Percentiles rank a stretch among this genome's conserved stretches.
Evolutionary conservation across 305 asterid genomes (phyloP).

Genomic region (Caryopteris hybrid): DNA sequence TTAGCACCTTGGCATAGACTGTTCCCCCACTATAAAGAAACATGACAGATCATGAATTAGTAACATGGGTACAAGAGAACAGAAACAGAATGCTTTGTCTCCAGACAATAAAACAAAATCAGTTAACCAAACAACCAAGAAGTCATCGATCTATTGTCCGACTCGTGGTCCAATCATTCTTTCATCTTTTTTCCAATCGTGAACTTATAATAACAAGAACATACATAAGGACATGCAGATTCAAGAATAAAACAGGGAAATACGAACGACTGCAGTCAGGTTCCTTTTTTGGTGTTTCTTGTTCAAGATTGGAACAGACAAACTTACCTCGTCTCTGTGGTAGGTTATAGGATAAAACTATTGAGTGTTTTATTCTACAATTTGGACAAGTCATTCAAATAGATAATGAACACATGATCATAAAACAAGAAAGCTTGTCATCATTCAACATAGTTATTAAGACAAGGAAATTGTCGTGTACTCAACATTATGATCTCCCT

Average conservation of each 20-base stretch:
- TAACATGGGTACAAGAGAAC: neutral
- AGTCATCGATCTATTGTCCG: neutral
- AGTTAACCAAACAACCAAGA: neutral
- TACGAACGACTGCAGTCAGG: neutral
- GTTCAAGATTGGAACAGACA: neutral
- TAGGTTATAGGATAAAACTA: neutral
- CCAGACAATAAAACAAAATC: neutral
- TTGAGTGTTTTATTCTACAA: neutral
- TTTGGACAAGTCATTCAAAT: neutral
- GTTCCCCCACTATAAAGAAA: constrained; percentile 79
- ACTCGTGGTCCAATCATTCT: neutral
- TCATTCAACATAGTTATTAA: neutral
- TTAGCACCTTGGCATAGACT: constrained; percentile 90
- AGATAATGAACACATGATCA: neutral
- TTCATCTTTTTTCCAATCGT: neutral
- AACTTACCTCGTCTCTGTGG: neutral
- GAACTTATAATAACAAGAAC: neutral
- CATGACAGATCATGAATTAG: constrained; percentile 9
- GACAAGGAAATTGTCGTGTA: neutral
- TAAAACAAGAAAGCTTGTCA: neutral
- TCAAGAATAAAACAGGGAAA: neutral
- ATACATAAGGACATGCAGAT: neutral
- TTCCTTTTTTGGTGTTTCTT: neutral
- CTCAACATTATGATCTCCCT: neutral
- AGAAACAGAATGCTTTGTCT: neutral